Evolutionary conservation across 495 filamentous ascomycete species (phyloP), one percentile per base, ranked within the genome.

Genomic region (Apiosordaria backusii): DNA sequence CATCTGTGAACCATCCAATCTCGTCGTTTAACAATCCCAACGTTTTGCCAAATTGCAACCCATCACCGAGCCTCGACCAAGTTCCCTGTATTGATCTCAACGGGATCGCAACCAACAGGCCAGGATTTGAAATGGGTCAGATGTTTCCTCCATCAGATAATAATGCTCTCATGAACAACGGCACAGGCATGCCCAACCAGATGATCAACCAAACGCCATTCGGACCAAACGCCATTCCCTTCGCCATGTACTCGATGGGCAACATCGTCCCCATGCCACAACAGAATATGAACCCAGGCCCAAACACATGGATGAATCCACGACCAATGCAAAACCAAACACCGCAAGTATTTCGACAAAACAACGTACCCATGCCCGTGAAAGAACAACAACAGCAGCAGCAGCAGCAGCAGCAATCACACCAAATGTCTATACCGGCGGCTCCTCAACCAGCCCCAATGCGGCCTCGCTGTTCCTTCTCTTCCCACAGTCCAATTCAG

Each of bases 31-130:
- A 35, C 65, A 50, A 29, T 13, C 5, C 22, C 57, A 24, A 9
- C 57, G 16, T 19, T 22, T 16, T 24, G 25, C 7, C 7, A 5
- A 26, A 58, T 13, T 24, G 22, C 19, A 19, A 3, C 7, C 10
- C 18, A 6, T 62, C 62, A 16, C 23, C 64, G 15, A 58, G 57
- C 0, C 60, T 67, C 7, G 65, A 66, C 50, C 65, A 70, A 26
- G 64, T 72, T n/a, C 67, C 68, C 15, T 68, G 63, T 29, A 60
- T 72, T 16, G 61, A 66, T 26, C 58, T 67, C 52, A 53, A 62
- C 21, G 65, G 63, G 15, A 29, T 61, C 2, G 40, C 65, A 13
- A 40, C 59, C 2, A 76, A 29, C 26, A 67, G 50, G 62, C 72
- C 58, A 4, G 59, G 55, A 3, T 45, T 3, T 45, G 35, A 45